Conservation (phyloP, 2,329 filamentous ascomycete genomes). For the Huntiella abstrusa region DNA sequence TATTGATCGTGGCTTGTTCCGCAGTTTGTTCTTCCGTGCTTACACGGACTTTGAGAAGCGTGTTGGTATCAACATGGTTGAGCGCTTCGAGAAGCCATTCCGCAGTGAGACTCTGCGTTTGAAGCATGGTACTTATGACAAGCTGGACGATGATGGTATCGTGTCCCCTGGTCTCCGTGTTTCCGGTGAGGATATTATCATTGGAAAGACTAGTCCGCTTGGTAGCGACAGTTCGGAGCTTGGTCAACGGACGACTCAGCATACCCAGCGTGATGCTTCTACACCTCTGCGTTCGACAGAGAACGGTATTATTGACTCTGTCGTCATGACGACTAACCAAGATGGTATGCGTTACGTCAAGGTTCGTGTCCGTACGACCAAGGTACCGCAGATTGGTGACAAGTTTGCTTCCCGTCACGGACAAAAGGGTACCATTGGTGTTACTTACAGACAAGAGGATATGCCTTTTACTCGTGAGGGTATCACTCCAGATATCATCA, state of each 20-base stretch:
- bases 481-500: conserved; percentile 85
- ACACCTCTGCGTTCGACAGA: conserved; percentile 90
- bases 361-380: conserved; percentile 90
- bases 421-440: conserved; percentile 97
- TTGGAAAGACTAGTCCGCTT: conserved; percentile 93
- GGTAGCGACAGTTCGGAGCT: conserved; percentile 84
- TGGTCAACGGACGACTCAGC: conserved; percentile 73
- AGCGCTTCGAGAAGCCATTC: conserved; percentile 89
- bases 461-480: conserved; percentile 96
- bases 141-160: conserved; percentile 90
- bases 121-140: conserved; percentile 92
- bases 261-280: conserved; percentile 88
- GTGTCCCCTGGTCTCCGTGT: conserved; percentile 87
- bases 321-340: conserved; percentile 82
- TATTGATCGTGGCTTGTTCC: conserved; percentile 92
- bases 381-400: conserved; percentile 95
- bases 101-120: conserved; percentile 73
- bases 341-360: conserved; percentile 94
- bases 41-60: conserved; percentile 97
- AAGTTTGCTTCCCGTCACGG: conserved; percentile 99
- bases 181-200: conserved; percentile 95
- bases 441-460: conserved; percentile 92
- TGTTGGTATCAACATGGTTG: conserved; percentile 79
- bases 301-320: conserved; percentile 87
- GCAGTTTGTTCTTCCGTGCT: conserved; percentile 91